phyloP scores from a whole-genome alignment of 805 yeast genomes.

The Yarrowia sp. region DNA sequence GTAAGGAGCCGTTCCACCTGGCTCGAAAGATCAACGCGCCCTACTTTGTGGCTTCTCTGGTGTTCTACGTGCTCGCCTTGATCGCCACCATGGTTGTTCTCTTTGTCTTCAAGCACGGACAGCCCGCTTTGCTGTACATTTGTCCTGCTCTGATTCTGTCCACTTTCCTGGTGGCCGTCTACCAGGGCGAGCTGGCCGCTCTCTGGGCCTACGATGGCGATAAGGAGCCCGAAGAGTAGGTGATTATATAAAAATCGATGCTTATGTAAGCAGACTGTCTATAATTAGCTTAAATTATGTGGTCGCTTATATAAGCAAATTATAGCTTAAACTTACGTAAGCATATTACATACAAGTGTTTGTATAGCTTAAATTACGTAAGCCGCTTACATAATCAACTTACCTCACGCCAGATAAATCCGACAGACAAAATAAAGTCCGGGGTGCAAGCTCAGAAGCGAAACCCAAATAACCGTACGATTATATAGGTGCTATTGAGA shows the following conservation, averaged over 20 bases:
- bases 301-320: too few relatives aligned
- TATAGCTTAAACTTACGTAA: too few relatives aligned
- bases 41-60: slow-evolving; percentile 57
- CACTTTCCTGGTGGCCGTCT: slow-evolving; percentile 50
- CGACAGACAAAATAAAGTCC: neutral
- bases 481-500: neutral
- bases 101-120: slow-evolving; percentile 56
- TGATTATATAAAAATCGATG: neutral
- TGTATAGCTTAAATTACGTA: too few relatives aligned
- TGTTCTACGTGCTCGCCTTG: slow-evolving; percentile 60
- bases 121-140: slow-evolving; percentile 71
- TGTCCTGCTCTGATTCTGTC: slow-evolving; percentile 58
- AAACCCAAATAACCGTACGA: neutral
- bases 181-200: slow-evolving; percentile 53
- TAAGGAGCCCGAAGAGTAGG: neutral
- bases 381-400: neutral
- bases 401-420: too few relatives aligned
- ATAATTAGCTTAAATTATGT: too few relatives aligned
- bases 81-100: slow-evolving; percentile 54
- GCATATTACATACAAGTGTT: too few relatives aligned
- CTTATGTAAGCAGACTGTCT: too few relatives aligned
- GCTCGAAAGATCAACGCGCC: slow-evolving; percentile 52
- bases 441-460: neutral
- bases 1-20: slow-evolving; percentile 45
- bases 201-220: slow-evolving; percentile 53